Percentiles rank a stretch among this genome's conserved stretches.
These are phyloP conservation scores for Kickxella alabastrina DNA, from an alignment of 192 early-diverging fungal genomes.

Conservation along the genomic window DNA sequence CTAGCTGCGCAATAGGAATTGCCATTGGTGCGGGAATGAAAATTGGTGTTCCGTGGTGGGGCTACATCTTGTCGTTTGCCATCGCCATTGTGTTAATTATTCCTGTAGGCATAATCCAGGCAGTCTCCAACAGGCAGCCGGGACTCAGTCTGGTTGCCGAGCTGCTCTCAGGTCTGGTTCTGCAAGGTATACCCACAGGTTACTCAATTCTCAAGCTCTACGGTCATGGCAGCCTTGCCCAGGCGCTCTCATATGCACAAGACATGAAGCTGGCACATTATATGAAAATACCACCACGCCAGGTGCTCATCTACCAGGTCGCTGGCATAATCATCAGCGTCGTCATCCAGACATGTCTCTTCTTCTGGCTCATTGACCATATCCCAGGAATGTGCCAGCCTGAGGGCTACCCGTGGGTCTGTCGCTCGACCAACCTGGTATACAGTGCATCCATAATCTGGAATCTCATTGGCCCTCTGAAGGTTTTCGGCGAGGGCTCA, in stretches of 20 bases:
- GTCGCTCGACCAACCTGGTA: constrained; percentile 57
- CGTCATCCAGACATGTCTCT: constrained; percentile 62
- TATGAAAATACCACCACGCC: constrained; percentile 78
- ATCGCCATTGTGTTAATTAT: constrained; percentile 65
- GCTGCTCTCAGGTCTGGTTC: constrained; percentile 73
- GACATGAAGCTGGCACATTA: constrained; percentile 79
- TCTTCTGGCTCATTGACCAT: constrained; percentile 60
- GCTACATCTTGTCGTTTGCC: constrained; percentile 60
- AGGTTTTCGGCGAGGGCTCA: constrained; percentile 64
- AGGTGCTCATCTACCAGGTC: constrained; percentile 73
- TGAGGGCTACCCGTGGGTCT: constrained; percentile 64
- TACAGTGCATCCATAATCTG: constrained; percentile 74
- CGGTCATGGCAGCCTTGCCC: constrained; percentile 68
- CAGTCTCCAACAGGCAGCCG: constrained; percentile 72
- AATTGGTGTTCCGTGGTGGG: constrained; percentile 83
- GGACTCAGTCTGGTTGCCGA: constrained; percentile 80
- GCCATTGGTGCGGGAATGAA: constrained; percentile 55
- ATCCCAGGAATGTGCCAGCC: constrained; percentile 57
- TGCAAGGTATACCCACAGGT: constrained; percentile 74
- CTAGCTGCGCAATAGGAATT: constrained; percentile 50
- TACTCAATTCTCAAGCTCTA: constrained; percentile 85
- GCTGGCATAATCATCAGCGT: constrained; percentile 67
- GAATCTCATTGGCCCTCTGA: constrained; percentile 71
- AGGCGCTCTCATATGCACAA: constrained; percentile 66
- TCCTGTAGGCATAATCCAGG: constrained; percentile 79